Evolutionary conservation across 139 green algal species (phyloP).

Genomic region (Chlorella sorokiniana): DNA sequence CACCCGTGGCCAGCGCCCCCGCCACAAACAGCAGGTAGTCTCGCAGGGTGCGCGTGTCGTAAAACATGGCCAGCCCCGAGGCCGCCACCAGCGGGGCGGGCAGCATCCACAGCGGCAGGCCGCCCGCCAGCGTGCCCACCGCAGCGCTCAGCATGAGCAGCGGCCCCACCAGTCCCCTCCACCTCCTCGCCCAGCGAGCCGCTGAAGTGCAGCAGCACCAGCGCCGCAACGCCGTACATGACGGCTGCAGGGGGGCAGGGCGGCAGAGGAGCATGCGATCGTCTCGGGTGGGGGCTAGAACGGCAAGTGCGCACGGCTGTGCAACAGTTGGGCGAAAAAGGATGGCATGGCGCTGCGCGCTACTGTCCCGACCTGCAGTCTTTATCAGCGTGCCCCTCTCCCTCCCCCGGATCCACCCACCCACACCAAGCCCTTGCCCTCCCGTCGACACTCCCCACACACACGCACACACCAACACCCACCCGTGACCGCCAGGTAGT

Average conservation of each 20-base stretch:
- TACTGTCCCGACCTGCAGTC: too few relatives aligned
- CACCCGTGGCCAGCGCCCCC: slow-evolving; percentile 49
- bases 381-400: too few relatives aligned
- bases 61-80: slow-evolving; percentile 86
- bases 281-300: background rate
- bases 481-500: slow-evolving; percentile 83
- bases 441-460: background rate
- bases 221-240: slow-evolving; percentile 69
- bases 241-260: background rate
- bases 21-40: slow-evolving; percentile 85
- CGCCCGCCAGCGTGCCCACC: slow-evolving; percentile 66
- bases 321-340: too few relatives aligned
- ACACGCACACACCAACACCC: slow-evolving; percentile 2
- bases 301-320: background rate
- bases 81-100: slow-evolving; percentile 81
- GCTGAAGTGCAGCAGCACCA: slow-evolving; percentile 63
- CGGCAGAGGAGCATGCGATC: background rate
- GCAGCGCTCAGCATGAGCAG: slow-evolving; percentile 50
- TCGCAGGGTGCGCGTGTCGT: slow-evolving; percentile 66
- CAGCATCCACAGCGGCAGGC: slow-evolving; percentile 79
- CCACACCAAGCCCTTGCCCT: background rate
- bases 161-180: slow-evolving; percentile 38
- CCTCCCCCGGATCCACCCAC: background rate
- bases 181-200: slow-evolving; percentile 40
- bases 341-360: too few relatives aligned